Conservation (phyloP, 2,329 filamentous ascomycete genomes). For the Colletotrichum aenigma region DNA sequence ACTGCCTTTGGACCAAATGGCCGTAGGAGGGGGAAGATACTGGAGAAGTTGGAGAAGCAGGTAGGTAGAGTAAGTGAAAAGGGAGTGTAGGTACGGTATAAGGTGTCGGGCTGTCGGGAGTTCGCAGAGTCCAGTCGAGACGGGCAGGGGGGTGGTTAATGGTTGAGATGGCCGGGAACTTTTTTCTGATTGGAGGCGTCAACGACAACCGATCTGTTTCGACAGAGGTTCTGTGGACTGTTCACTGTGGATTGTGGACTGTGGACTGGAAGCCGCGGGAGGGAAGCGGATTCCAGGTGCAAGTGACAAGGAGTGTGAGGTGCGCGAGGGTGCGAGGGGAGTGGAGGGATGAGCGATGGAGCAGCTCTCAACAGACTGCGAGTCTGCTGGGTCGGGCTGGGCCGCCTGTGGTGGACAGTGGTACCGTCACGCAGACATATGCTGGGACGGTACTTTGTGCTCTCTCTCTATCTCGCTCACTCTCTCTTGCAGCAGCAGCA, state of each 20-base stretch:
- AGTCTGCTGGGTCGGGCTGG: slow-evolving; percentile 13
- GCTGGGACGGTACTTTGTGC: neutral
- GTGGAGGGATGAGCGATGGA: neutral
- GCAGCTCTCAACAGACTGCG: slow-evolving; percentile 16
- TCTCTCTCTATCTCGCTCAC: neutral
- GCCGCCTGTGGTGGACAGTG: neutral
- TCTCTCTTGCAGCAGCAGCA: neutral
- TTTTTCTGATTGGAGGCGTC: slow-evolving; percentile 14
- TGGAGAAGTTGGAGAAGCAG: neutral
- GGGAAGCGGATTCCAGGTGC: neutral
- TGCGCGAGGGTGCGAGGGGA: neutral
- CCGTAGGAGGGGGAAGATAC: neutral
- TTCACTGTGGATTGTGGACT: neutral
- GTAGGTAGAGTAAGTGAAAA: neutral
- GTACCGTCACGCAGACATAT: neutral
- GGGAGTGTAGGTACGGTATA: neutral
- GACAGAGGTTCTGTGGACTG: neutral
- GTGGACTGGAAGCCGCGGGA: neutral
- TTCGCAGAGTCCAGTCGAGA: slow-evolving; percentile 11
- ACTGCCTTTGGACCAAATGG: neutral
- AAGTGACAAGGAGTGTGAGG: neutral
- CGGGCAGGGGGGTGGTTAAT: neutral
- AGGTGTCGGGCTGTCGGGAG: slow-evolving; percentile 6
- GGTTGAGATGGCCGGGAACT: slow-evolving; percentile 14
- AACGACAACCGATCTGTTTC: neutral